phyloP scores from a whole-genome alignment of 1,139 yeast species.

The Meyerozyma elateridarum region DNA sequence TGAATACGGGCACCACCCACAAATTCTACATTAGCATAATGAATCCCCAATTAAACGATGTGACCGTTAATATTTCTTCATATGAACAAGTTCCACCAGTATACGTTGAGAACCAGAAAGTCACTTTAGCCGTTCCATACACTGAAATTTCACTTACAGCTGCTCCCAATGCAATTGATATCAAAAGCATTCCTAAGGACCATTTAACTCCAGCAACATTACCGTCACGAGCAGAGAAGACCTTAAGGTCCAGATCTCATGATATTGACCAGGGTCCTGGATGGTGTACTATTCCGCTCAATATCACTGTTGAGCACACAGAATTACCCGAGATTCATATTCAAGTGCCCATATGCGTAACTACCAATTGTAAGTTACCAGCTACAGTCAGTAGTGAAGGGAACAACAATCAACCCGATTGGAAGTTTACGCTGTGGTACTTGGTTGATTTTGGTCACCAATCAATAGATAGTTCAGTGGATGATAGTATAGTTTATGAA shows the following conservation, averaged over 20 bases:
- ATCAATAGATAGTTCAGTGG: neutral
- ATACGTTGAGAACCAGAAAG: conserved; percentile 6
- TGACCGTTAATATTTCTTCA: conserved; percentile 10
- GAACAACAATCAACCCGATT: neutral
- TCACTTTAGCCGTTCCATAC: too few relatives aligned
- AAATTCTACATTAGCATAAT: conserved; percentile 10
- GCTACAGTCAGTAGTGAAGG: neutral
- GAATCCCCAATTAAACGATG: conserved; percentile 11
- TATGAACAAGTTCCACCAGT: conserved; percentile 6
- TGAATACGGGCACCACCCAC: neutral
- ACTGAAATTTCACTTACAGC: too few relatives aligned
- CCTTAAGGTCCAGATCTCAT: neutral
- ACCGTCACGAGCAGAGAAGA: conserved; percentile 10
- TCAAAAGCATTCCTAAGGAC: conserved; percentile 11
- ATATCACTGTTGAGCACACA: conserved; percentile 4
- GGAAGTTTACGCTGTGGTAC: neutral
- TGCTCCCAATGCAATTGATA: conserved; percentile 8
- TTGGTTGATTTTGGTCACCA: neutral
- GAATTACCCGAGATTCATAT: neutral
- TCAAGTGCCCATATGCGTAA: neutral
- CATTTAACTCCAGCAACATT: conserved; percentile 9
- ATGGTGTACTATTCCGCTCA: conserved; percentile 12
- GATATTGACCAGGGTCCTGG: conserved; percentile 8
- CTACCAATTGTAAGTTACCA: neutral
- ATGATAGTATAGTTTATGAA: neutral